Base-by-base conservation (phyloP, 192 early-diverging fungal genomes). In the Phlyctochytrium planicorne region DNA sequence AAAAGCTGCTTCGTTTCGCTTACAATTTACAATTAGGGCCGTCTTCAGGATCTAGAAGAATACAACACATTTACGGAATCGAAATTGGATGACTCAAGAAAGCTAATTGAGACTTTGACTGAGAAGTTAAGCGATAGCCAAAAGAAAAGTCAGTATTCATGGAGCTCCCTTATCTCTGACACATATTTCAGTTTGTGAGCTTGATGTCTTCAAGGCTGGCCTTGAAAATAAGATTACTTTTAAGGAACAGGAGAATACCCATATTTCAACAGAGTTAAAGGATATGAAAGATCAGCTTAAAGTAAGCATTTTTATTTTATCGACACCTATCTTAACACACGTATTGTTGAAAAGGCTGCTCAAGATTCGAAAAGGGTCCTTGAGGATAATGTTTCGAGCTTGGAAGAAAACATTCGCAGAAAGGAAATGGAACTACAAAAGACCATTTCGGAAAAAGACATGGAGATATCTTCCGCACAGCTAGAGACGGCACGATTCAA, bases 11-110 rank as follows among this genome's bases (percentile, higher is more conserved):
- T 27, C 57, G 30, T 30, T 17, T 67, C 34, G 6, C 2, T 0
- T 1, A 64, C 17, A 23, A 14, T 73, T 56, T 30, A 33, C n/a
- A 6, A 14, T n/a, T 52, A 91, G 65, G 93, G 93, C 1, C 82
- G 91, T n/a, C 75, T 94, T 2, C 78, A 88, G 63, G 93, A 94
- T 75, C 81, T 93, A 77, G 91, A 94, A 69, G 79, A 91, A 70
- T 77, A 78, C 30, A 72, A 81, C 30, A 82, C 81, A 36, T 65
- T 78, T 16, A 80, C 72, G 20, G 40, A 62, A 3, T 27, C 53
- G 16, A 63, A 78, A 36, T 66, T 78, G 3, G 34, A 16, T 25
- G 68, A 74, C 34, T 79, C 81, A 1, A 32, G 63, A n/a, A 20
- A 65, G 6, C 53, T 35, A 25, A 62, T 84, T 20, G 35, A 56